These are phyloP conservation scores for Penicilliopsis zonata DNA, from an alignment of 495 filamentous ascomycete genomes.

Conservation along the genomic window DNA sequence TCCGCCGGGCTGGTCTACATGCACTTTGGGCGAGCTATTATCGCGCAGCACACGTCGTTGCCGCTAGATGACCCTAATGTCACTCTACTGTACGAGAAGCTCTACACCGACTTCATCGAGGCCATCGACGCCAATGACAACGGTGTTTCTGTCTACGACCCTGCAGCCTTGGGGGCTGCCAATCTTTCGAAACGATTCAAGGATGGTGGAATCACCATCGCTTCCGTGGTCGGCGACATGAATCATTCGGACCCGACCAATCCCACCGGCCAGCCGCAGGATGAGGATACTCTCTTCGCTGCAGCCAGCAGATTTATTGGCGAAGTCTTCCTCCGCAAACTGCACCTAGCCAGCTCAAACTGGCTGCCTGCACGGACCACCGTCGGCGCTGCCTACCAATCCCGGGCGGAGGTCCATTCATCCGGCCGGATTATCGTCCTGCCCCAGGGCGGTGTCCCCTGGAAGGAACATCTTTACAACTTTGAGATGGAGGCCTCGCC, in stretches of 20 bases:
- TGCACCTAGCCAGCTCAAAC: constrained; percentile 39
- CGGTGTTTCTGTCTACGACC: constrained; percentile 72
- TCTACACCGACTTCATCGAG: constrained; percentile 91
- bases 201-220: constrained; percentile 68
- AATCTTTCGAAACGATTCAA: constrained; percentile 68
- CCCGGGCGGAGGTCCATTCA: constrained; percentile 45
- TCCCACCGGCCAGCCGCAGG: constrained; percentile 46
- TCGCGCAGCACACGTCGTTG: constrained; percentile 55
- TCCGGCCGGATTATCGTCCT: constrained; percentile 73
- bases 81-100: constrained; percentile 65
- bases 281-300: constrained; percentile 71
- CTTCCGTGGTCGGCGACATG: constrained; percentile 70
- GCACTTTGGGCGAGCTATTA: constrained; percentile 81
- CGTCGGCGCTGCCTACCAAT: constrained; percentile 57
- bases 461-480: constrained; percentile 91
- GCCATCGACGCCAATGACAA: constrained; percentile 97
- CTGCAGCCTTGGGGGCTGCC: constrained; percentile 46
- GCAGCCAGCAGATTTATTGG: constrained; percentile 71
- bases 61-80: constrained; percentile 52
- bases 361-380: constrained; percentile 84
- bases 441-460: constrained; percentile 62
- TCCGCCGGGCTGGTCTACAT: constrained; percentile 89
- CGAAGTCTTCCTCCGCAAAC: constrained; percentile 65
- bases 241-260: constrained; percentile 45
- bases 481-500: constrained; percentile 57